A percentile compares a stretch with the other conserved stretches of the same genome.
phyloP scores from a whole-genome alignment of 129 eudicot genomes.

The Kitagawia praeruptora region DNA sequence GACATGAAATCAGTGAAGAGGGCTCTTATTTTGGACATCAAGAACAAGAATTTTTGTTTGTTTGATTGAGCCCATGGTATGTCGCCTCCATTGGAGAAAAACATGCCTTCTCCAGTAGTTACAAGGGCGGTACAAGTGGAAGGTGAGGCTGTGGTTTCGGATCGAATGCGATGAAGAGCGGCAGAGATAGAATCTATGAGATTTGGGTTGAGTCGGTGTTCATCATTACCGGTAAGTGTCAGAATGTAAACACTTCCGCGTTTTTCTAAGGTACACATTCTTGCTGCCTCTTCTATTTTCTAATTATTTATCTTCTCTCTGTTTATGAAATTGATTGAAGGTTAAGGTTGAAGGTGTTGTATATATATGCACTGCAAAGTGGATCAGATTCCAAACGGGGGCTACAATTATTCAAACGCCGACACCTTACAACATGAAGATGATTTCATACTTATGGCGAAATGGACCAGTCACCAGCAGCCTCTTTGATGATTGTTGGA shows the following conservation, averaged over 20 bases:
- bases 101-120: constrained; percentile 71
- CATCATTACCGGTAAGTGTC: constrained; percentile 59
- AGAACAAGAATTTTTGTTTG: constrained; percentile 20
- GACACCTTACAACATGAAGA: too few relatives aligned
- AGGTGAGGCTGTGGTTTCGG: constrained; percentile 20
- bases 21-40: constrained; percentile 43
- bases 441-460: too few relatives aligned
- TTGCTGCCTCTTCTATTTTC: too few relatives aligned
- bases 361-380: too few relatives aligned
- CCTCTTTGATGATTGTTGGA: too few relatives aligned
- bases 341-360: too few relatives aligned
- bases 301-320: too few relatives aligned
- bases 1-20: constrained; percentile 41
- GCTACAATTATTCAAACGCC: too few relatives aligned
- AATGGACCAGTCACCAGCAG: too few relatives aligned
- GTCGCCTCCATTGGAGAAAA: constrained; percentile 81
- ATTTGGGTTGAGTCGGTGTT: constrained; percentile 73
- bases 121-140: constrained; percentile 40
- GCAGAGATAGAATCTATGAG: constrained; percentile 44
- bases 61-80: constrained; percentile 41
- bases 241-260: constrained; percentile 51
- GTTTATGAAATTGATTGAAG: too few relatives aligned
- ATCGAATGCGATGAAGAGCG: constrained; percentile 27
- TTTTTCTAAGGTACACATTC: constrained; percentile 64
- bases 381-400: too few relatives aligned